phyloP scores from a whole-genome alignment of 2,329 filamentous ascomycete genomes.

The Colletotrichum spaethianum region DNA sequence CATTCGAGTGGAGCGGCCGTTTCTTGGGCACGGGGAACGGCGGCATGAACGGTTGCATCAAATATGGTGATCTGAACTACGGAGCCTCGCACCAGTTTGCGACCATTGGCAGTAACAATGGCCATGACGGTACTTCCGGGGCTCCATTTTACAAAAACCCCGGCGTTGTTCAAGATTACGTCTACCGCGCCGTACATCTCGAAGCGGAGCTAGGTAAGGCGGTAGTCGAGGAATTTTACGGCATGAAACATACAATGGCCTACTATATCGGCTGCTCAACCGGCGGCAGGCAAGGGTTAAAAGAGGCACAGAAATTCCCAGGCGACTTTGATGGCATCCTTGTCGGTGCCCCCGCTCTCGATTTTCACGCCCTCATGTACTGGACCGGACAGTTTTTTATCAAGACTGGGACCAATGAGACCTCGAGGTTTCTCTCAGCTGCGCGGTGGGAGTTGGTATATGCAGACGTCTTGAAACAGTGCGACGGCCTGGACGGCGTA shows the following conservation, averaged over 20 bases:
- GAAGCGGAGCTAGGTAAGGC: constrained; percentile 64
- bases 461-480: constrained; percentile 59
- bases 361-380: constrained; percentile 22
- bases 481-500: constrained; percentile 64
- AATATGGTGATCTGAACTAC: constrained; percentile 64
- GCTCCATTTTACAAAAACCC: constrained; percentile 51
- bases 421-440: constrained; percentile 54
- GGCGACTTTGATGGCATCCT: constrained; percentile 70
- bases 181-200: constrained; percentile 59
- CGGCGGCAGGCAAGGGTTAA: constrained; percentile 68
- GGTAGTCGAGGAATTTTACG: constrained; percentile 64
- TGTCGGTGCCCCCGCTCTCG: constrained; percentile 59
- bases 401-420: constrained; percentile 58
- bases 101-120: constrained; percentile 64
- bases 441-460: constrained; percentile 26
- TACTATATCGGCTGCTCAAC: constrained; percentile 69
- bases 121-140: constrained; percentile 61
- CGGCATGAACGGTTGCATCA: constrained; percentile 62
- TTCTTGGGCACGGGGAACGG: constrained; percentile 65
- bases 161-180: constrained; percentile 55
- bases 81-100: constrained; percentile 59
- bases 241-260: constrained; percentile 41
- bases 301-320: constrained; percentile 56
- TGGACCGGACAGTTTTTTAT: constrained; percentile 58
- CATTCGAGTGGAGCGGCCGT: constrained; percentile 58